A percentile compares a stretch with the other conserved stretches of the same genome.
These are phyloP conservation scores for Salisapilia sapeloensis DNA, from an alignment of 352 stramenopile species.

Conservation along the genomic window DNA sequence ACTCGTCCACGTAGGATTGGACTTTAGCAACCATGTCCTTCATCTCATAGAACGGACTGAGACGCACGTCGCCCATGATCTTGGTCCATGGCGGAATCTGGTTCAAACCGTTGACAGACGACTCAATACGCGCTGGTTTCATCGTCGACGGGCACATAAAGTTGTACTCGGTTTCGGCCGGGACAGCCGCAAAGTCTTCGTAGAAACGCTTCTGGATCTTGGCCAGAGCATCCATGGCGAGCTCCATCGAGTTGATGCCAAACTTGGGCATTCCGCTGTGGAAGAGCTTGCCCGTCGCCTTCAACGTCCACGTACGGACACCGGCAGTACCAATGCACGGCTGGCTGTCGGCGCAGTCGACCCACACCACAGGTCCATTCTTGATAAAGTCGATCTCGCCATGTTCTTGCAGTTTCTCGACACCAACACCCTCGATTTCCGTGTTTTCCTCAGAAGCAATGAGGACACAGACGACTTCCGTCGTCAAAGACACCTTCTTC, in stretches of 20 bases:
- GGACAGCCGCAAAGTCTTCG: conserved; percentile 66
- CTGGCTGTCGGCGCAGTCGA: conserved; percentile 85
- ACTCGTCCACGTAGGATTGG: conserved; percentile 64
- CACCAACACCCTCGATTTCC: conserved; percentile 71
- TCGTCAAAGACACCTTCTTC: conserved; percentile 48
- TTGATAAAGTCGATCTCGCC: conserved; percentile 87
- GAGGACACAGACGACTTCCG: conserved; percentile 74
- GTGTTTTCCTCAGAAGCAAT: conserved; percentile 82
- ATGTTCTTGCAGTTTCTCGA: conserved; percentile 78
- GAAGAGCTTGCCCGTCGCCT: conserved; percentile 84
- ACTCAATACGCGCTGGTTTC: conserved; percentile 76
- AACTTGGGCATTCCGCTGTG: conserved; percentile 82
- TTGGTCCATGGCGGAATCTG: conserved; percentile 81
- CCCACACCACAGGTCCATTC: conserved; percentile 84
- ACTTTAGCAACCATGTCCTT: conserved; percentile 66
- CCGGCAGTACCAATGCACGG: conserved; percentile 85
- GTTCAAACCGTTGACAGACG: conserved; percentile 61
- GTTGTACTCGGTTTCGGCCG: conserved; percentile 81
- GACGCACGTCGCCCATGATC: conserved; percentile 79
- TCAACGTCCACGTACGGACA: conserved; percentile 78
- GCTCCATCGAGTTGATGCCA: conserved; percentile 82
- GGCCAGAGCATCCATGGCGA: conserved; percentile 70
- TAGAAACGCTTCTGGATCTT: conserved; percentile 85
- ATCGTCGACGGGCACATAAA: conserved; percentile 80
- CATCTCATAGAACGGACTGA: conserved; percentile 88